Conservation (phyloP, 345 rosid species). For the Streptanthus diversifolius region DNA sequence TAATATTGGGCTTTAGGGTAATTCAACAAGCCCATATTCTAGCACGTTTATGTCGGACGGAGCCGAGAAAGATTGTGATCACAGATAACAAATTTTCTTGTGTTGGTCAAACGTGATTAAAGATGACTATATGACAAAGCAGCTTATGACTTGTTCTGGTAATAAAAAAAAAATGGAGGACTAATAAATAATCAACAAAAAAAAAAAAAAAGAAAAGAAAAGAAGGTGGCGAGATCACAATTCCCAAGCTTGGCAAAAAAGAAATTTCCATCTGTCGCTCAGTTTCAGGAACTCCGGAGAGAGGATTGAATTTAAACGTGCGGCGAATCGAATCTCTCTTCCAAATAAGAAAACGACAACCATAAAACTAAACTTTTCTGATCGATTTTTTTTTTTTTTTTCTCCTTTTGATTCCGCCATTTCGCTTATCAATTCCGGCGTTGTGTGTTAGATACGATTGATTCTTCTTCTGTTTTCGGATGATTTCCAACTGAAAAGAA, state of each 20-base stretch:
- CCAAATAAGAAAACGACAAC: neutral
- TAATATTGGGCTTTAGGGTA: neutral
- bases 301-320: neutral
- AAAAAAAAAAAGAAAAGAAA: neutral
- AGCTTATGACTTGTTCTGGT: neutral
- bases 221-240: constrained; percentile 19
- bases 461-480: neutral
- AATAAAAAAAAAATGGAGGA: neutral
- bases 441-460: neutral
- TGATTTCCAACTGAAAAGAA: constrained; percentile 19
- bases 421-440: neutral
- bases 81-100: neutral
- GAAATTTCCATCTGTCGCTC: constrained; percentile 9
- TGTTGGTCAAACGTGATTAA: neutral
- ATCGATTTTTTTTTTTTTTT: neutral
- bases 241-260: neutral
- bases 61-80: neutral
- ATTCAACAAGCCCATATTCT: neutral
- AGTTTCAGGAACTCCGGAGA: neutral
- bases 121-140: neutral
- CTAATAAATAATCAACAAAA: no score
- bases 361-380: neutral
- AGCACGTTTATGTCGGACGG: neutral
- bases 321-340: neutral
- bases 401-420: neutral